These are phyloP conservation scores for Thecaphora frezii DNA, from an alignment of 1,284 basidiomycete species.

Conservation along the genomic window DNA sequence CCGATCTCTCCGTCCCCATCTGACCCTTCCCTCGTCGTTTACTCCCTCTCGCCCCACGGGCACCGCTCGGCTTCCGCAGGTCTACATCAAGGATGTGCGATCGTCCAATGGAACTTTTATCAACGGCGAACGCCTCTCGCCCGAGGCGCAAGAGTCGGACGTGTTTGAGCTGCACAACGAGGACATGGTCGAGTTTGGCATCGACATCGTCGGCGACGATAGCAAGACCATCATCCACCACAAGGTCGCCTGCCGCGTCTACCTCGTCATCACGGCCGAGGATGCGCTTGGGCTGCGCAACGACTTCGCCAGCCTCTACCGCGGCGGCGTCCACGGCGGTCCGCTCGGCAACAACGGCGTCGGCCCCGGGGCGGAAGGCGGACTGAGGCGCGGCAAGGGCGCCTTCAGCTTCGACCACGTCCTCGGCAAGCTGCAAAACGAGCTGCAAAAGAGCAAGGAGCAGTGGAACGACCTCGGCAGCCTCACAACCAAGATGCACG, in stretches of 20 bases:
- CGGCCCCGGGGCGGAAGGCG: conserved; percentile 55
- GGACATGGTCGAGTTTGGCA: conserved; percentile 95
- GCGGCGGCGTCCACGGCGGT: conserved; percentile 52
- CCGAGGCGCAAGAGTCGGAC: conserved; percentile 87
- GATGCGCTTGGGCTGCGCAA: conserved; percentile 65
- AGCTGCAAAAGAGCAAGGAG: conserved; percentile 90
- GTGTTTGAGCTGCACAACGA: conserved; percentile 92
- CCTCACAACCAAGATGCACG: conserved; percentile 78
- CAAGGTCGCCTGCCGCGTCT: conserved; percentile 91
- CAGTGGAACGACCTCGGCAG: conserved; percentile 84
- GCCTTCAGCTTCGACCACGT: conserved; percentile 75
- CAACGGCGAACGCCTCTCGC: conserved; percentile 86
- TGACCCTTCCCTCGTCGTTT: not conserved
- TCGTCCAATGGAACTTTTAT: conserved; percentile 98
- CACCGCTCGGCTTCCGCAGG: conserved; percentile 68
- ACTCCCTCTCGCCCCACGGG: too few species aligned
- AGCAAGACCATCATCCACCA: conserved; percentile 98
- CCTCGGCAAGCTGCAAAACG: conserved; percentile 75
- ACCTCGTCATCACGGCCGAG: conserved; percentile 82
- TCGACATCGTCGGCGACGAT: conserved; percentile 97
- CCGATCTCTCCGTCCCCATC: not conserved
- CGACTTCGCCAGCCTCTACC: conserved; percentile 56
- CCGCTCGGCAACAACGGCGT: conserved; percentile 47
- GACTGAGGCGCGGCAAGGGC: conserved; percentile 46
- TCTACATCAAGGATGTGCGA: conserved; percentile 97